phyloP scores from a whole-genome alignment of 2,329 filamentous ascomycete species.

The Colletotrichum tofieldiae region DNA sequence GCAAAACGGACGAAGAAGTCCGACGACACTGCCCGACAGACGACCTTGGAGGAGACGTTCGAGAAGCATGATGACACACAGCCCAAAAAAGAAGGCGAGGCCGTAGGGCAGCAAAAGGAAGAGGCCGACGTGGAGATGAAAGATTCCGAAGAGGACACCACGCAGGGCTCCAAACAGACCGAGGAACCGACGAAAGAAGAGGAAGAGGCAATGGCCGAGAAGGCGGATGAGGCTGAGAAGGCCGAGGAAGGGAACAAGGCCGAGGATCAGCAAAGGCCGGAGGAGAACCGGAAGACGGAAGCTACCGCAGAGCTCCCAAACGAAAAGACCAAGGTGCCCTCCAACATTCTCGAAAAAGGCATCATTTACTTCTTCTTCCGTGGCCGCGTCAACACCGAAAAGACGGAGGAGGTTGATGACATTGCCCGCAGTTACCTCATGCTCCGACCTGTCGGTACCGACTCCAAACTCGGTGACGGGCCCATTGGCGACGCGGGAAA shows the following conservation, averaged over 20 bases:
- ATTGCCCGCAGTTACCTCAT: slow-evolving; percentile 86
- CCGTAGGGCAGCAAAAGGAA: neutral
- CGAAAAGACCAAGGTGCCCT: slow-evolving; percentile 38
- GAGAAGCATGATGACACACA: slow-evolving; percentile 19
- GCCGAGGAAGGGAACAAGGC: neutral
- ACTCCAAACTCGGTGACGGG: slow-evolving; percentile 75
- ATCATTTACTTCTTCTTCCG: slow-evolving; percentile 94
- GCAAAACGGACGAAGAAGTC: slow-evolving; percentile 42
- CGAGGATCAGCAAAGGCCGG: neutral
- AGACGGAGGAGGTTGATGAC: slow-evolving; percentile 79
- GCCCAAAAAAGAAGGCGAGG: neutral
- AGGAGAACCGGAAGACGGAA: slow-evolving; percentile 8
- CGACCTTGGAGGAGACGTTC: slow-evolving; percentile 39
- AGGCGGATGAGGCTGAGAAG: slow-evolving; percentile 1
- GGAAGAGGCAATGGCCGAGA: slow-evolving; percentile 15
- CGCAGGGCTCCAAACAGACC: neutral
- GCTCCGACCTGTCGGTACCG: slow-evolving; percentile 79
- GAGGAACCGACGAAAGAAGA: slow-evolving; percentile 15
- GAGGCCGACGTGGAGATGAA: slow-evolving; percentile 29
- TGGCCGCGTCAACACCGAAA: slow-evolving; percentile 80
- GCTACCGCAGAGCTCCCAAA: slow-evolving; percentile 38
- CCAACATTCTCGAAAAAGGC: slow-evolving; percentile 84
- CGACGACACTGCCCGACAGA: slow-evolving; percentile 19
- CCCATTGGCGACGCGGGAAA: slow-evolving; percentile 68
- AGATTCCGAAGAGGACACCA: neutral